Conservation (phyloP, 306 rosid species). For the Sophora flavescens region DNA sequence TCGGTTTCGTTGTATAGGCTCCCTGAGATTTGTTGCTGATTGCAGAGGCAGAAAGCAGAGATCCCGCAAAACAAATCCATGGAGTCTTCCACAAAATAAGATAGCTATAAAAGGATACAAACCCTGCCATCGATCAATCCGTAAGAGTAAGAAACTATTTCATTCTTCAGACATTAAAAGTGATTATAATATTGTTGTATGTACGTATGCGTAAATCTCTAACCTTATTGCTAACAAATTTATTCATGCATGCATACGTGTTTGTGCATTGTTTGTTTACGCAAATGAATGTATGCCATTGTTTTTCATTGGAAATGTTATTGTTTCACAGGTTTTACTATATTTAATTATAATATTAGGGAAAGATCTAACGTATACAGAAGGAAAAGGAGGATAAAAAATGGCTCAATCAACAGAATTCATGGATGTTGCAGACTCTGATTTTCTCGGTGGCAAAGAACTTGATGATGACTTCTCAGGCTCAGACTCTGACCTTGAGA, state of each 20-base stretch:
- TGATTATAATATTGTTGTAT: not conserved
- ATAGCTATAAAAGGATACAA: conserved; percentile 19
- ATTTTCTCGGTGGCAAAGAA: conserved; percentile 51
- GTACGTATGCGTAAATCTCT: not conserved
- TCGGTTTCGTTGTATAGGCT: not conserved
- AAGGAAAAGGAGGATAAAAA: conserved; percentile 27
- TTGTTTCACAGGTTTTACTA: conserved; percentile 34
- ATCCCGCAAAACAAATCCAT: conserved; percentile 23
- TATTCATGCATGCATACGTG: conserved; percentile 28
- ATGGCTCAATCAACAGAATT: conserved; percentile 47
- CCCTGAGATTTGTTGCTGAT: conserved; percentile 28
- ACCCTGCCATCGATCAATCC: conserved; percentile 26
- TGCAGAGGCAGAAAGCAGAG: conserved; percentile 22
- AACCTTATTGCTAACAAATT: not conserved
- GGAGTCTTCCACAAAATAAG: conserved; percentile 29
- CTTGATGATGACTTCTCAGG: conserved; percentile 50
- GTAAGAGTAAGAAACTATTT: conserved; percentile 21
- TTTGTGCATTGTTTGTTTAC: conserved; percentile 27
- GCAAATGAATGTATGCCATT: not conserved
- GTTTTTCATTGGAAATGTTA: conserved; percentile 4
- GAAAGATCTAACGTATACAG: conserved; percentile 26
- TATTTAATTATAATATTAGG: not conserved
- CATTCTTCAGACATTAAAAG: not conserved
- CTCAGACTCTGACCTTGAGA: conserved; percentile 60
- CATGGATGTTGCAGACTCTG: conserved; percentile 64